Evolutionary conservation across 2,329 filamentous ascomycete species (phyloP), one percentile per base, ranked within the genome.

Genomic region (Diaporthe australafricana): DNA sequence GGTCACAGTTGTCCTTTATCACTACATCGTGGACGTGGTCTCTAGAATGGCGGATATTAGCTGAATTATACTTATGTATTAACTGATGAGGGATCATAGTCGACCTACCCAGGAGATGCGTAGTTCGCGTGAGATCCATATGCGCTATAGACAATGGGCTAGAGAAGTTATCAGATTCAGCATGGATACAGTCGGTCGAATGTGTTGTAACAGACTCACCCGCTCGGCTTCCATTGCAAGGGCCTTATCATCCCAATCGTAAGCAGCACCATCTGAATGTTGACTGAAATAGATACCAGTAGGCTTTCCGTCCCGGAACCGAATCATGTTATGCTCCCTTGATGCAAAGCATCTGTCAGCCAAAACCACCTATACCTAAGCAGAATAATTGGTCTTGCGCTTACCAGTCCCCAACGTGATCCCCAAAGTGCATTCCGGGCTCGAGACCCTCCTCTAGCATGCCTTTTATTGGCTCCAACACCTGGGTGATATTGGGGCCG

Each of bases 51-150:
- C 2, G 2, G 12, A 9, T 30, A 20, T 75, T 25, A 75, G 68
- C 11, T 55, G 14, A 12, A n/a, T 32, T 3, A 0, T n/a, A n/a
- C n/a, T n/a, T n/a, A n/a, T n/a, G n/a, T 2, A 1, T 22, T 12
- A n/a, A 2, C 1, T 5, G 35, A n/a, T 32, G 2, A 30, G 42
- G 1, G 17, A 2, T 30, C 14, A 2, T 11, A 32, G 2, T 9
- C 1, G 9, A 55, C 75, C 62, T 75, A 81, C 81, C 81, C 81
- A 22, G 73, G 9, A 9, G 74, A 62, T 14, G 75, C 70, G 57
- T 81, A 82, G 17, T 81, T 82, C 27, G 81, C 81, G 38, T 82
- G 81, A 0, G 81, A 80, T 3, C 81, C 81, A 5, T 73, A 75
- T 6, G 79, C 81, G 42, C 81, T 82, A 30, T 80, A 82, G 0